These are phyloP conservation scores for Aspergillus carbonarius DNA, from an alignment of 2,329 filamentous ascomycete genomes.

Conservation along the genomic window DNA sequence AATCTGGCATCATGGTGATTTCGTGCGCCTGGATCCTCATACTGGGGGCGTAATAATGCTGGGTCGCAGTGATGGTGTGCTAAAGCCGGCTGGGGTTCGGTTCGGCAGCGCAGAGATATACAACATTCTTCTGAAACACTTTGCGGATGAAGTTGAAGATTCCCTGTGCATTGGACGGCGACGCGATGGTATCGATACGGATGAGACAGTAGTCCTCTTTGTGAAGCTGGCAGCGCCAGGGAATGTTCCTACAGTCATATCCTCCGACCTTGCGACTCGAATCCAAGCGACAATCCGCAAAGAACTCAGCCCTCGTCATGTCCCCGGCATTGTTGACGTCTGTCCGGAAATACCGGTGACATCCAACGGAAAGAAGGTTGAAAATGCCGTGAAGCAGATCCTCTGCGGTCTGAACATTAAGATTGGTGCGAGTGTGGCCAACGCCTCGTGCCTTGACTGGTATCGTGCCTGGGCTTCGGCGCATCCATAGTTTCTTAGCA, in stretches of 20 bases:
- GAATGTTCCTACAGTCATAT: slow-evolving; percentile 45
- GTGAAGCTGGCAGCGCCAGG: slow-evolving; percentile 63
- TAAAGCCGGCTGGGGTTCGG: slow-evolving; percentile 87
- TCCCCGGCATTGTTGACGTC: slow-evolving; percentile 78
- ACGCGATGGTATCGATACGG: slow-evolving; percentile 65
- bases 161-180: slow-evolving; percentile 83
- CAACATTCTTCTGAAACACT: slow-evolving; percentile 84
- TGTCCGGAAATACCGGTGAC: slow-evolving; percentile 88
- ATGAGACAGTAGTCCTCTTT: slow-evolving; percentile 88
- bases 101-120: slow-evolving; percentile 97
- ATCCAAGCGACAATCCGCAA: slow-evolving; percentile 70
- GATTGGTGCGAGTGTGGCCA: slow-evolving; percentile 90
- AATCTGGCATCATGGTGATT: slow-evolving; percentile 93
- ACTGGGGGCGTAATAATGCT: slow-evolving; percentile 87
- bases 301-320: slow-evolving; percentile 85
- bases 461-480: slow-evolving; percentile 73
- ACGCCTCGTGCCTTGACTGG: slow-evolving; percentile 84
- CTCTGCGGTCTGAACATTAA: slow-evolving; percentile 82
- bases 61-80: slow-evolving; percentile 83
- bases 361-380: slow-evolving; percentile 96
- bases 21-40: slow-evolving; percentile 67
- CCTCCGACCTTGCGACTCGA: slow-evolving; percentile 57
- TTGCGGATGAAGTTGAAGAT: slow-evolving; percentile 75
- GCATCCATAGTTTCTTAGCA: slow-evolving; percentile 36
- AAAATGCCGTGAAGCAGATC: slow-evolving; percentile 95